Conservation (phyloP, 305 asterid genomes). For the Fraxinus sp. region DNA sequence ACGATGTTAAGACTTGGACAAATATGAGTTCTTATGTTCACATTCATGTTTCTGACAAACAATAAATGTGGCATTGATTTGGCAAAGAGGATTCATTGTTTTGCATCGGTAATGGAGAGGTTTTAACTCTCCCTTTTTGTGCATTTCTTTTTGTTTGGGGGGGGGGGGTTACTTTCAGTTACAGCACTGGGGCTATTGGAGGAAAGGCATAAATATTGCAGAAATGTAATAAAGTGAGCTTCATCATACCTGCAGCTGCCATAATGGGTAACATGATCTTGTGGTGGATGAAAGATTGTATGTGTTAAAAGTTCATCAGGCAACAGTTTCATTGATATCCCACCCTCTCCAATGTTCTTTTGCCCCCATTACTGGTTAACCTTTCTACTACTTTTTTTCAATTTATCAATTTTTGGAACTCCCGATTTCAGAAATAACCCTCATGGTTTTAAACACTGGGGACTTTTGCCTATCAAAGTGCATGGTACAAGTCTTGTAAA, state of each 20-base stretch:
- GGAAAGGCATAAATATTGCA: slow-evolving; percentile 1
- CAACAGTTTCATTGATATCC: not conserved
- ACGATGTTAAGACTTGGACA: not conserved
- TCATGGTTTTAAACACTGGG: not conserved
- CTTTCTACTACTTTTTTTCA: not conserved
- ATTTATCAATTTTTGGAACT: not conserved
- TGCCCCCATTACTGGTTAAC: not conserved
- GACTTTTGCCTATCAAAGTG: slow-evolving; percentile 2
- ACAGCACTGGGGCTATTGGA: slow-evolving; percentile 2
- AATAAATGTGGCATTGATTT: slow-evolving; percentile 2
- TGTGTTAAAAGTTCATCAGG: not conserved
- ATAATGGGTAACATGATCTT: slow-evolving; percentile 1
- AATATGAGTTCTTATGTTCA: not conserved
- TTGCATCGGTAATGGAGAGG: not conserved
- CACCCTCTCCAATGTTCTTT: not conserved
- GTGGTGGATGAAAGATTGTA: not conserved
- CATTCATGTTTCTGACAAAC: not conserved
- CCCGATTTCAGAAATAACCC: slow-evolving; percentile 13
- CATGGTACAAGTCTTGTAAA: slow-evolving; percentile 5
- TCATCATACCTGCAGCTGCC: not conserved
- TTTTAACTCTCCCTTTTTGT: not conserved
- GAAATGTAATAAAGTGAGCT: slow-evolving; percentile 1
- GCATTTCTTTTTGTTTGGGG: not conserved
- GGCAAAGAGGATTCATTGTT: not conserved
- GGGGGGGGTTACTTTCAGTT: not conserved